These are phyloP conservation scores for Amaranthus palmeri DNA, from an alignment of 148 eudicot genomes.

Conservation along the genomic window DNA sequence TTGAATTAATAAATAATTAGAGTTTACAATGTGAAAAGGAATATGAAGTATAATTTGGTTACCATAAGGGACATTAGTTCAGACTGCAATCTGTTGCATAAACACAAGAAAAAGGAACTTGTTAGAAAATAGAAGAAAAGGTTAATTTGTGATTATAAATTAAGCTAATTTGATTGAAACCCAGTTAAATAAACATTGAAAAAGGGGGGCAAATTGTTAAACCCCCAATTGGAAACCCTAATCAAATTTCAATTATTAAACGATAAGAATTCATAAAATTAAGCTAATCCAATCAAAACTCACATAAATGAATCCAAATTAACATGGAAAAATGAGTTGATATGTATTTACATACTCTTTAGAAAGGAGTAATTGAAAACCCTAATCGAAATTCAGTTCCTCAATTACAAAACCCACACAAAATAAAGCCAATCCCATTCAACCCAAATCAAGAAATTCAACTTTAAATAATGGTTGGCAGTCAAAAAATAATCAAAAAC, in stretches of 20 bases:
- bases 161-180: background rate
- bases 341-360: too few species aligned
- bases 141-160: too few species aligned
- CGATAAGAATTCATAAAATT: background rate
- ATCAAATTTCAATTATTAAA: background rate
- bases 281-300: constrained; percentile 12
- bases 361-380: background rate
- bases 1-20: background rate
- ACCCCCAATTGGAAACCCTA: constrained; percentile 17
- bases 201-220: background rate
- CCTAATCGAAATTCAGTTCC: constrained; percentile 8
- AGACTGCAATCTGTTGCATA: constrained; percentile 77
- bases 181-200: background rate
- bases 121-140: too few species aligned
- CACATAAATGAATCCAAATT: background rate
- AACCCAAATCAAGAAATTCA: constrained; percentile 17
- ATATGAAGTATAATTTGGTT: constrained; percentile 12
- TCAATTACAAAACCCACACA: background rate
- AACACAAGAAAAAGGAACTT: constrained; percentile 6
- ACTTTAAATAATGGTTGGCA: background rate
- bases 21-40: background rate
- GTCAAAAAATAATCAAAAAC: background rate
- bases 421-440: constrained; percentile 4
- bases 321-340: too few species aligned
- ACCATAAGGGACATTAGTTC: constrained; percentile 98